phyloP scores from a whole-genome alignment of 208 protist genomes.

The Strigomonas culicis region DNA sequence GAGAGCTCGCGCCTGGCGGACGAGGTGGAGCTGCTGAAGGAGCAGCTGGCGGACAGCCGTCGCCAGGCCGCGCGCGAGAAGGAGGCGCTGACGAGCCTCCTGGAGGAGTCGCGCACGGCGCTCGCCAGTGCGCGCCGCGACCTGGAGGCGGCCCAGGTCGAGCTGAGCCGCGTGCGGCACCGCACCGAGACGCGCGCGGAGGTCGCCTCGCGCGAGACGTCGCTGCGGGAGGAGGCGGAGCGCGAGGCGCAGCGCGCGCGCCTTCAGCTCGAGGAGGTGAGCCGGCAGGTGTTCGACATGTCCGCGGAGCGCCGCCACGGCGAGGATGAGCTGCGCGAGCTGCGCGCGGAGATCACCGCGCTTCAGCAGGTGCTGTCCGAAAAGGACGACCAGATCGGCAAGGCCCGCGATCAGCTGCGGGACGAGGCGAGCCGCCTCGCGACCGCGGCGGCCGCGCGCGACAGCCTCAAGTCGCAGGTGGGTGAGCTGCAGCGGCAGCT shows the following conservation, averaged over 20 bases:
- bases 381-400: constrained; percentile 24
- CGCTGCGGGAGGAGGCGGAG: constrained; percentile 14
- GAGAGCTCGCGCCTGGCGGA: not conserved
- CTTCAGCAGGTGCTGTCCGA: constrained; percentile 39
- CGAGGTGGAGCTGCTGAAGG: not conserved
- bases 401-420: constrained; percentile 19
- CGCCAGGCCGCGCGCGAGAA: not conserved
- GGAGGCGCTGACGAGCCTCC: not conserved
- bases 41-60: not conserved
- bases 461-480: constrained; percentile 22
- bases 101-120: not conserved
- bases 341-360: constrained; percentile 45
- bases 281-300: constrained; percentile 41
- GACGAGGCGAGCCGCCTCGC: constrained; percentile 17
- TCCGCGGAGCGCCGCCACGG: constrained; percentile 28
- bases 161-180: constrained; percentile 1
- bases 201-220: constrained; percentile 2
- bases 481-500: constrained; percentile 35
- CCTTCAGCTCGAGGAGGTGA: constrained; percentile 29
- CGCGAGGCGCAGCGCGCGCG: constrained; percentile 28
- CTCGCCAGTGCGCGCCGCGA: not conserved
- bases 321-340: constrained; percentile 67
- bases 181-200: constrained; percentile 9
- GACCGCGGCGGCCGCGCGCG: constrained; percentile 22
- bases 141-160: not conserved